Conservation (phyloP, 345 rosid genomes). For the Bretschneidera sinensis region DNA sequence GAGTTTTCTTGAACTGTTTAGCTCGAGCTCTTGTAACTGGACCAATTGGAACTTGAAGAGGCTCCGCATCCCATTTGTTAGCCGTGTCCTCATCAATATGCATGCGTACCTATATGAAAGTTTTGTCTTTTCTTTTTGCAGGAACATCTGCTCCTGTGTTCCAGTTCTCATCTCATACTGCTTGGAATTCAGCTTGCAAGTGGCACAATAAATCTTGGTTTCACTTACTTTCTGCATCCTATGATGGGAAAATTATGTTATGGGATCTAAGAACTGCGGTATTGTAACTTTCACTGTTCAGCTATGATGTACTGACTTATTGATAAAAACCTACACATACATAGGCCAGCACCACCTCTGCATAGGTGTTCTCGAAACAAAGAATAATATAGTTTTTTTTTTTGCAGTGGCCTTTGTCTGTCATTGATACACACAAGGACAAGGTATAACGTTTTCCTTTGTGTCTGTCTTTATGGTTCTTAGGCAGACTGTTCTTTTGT, state of each 20-base stretch:
- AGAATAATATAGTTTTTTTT: conserved; percentile 18
- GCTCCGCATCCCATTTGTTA: too few species aligned
- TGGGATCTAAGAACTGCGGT: conserved; percentile 99
- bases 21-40: too few species aligned
- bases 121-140: conserved; percentile 27
- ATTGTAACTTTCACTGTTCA: conserved; percentile 20
- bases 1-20: too few species aligned
- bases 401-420: conserved; percentile 90
- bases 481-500: neutral
- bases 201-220: conserved; percentile 82
- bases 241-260: conserved; percentile 96
- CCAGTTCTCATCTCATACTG: conserved; percentile 75
- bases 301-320: neutral
- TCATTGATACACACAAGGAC: conserved; percentile 74
- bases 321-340: neutral
- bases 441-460: conserved; percentile 41
- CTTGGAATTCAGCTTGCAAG: conserved; percentile 95
- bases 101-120: conserved; percentile 2
- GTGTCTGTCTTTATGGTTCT: conserved; percentile 2
- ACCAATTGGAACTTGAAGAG: too few species aligned
- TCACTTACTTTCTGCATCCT: conserved; percentile 90
- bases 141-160: conserved; percentile 87
- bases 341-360: too few species aligned
- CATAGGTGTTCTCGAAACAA: conserved; percentile 3
- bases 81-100: too few species aligned